phyloP scores from a whole-genome alignment of 108 stramenopile genomes.

The Halocafeteria seosinensis region DNA sequence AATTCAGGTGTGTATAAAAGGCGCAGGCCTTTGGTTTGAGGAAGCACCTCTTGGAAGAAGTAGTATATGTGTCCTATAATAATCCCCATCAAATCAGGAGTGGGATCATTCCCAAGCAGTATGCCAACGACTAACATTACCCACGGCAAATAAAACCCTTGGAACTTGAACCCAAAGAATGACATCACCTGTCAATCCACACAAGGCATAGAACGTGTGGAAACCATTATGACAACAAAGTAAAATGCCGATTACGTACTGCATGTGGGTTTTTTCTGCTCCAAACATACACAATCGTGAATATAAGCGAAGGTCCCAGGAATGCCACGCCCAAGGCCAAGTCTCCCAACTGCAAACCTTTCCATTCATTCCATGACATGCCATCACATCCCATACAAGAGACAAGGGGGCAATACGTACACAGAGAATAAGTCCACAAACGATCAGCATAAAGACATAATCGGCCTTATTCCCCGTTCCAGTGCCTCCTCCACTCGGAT shows the following conservation, averaged over 20 bases:
- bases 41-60: constrained; percentile 86
- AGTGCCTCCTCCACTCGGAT: neutral
- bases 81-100: constrained; percentile 74
- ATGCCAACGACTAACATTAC: constrained; percentile 72
- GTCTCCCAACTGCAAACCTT: too few species aligned
- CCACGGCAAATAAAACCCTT: constrained; percentile 86
- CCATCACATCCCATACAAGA: too few species aligned
- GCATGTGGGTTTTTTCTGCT: constrained; percentile 39
- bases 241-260: too few species aligned
- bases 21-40: constrained; percentile 59
- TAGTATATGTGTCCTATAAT: constrained; percentile 85
- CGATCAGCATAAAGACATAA: neutral
- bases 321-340: constrained; percentile 63
- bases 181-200: too few species aligned
- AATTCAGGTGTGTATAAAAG: too few species aligned
- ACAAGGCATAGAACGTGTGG: too few species aligned
- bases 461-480: neutral
- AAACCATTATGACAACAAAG: too few species aligned
- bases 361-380: too few species aligned
- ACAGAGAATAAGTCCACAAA: neutral
- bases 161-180: constrained; percentile 80
- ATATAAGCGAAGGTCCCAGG: constrained; percentile 71
- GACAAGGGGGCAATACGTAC: too few species aligned
- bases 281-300: constrained; percentile 98
- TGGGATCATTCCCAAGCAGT: constrained; percentile 59